Evolutionary conservation across 768 basidiomycete genomes (phyloP).

Genomic region (Hydnum rufescens): DNA sequence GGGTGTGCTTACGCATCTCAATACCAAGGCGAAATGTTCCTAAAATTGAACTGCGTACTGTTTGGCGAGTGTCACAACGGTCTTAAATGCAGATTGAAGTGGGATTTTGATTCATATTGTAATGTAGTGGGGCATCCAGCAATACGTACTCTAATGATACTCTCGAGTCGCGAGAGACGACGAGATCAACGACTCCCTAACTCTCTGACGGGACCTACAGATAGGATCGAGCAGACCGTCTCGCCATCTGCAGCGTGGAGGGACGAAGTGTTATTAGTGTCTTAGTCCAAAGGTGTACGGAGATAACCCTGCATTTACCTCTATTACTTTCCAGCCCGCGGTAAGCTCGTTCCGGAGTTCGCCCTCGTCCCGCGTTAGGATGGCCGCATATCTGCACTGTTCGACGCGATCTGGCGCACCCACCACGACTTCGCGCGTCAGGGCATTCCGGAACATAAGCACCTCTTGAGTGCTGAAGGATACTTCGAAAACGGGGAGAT

Average conservation of each 20-base stretch:
- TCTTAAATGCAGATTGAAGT: no score
- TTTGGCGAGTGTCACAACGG: no score
- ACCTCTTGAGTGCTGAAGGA: slow-evolving; percentile 90
- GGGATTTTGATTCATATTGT: no score
- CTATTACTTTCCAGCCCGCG: slow-evolving; percentile 94
- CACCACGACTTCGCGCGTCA: slow-evolving; percentile 67
- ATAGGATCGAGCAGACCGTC: slow-evolving; percentile 31
- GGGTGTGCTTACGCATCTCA: no score
- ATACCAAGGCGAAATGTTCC: no score
- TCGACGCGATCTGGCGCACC: slow-evolving; percentile 84
- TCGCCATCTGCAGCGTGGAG: slow-evolving; percentile 25
- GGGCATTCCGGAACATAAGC: slow-evolving; percentile 73
- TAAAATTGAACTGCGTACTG: no score
- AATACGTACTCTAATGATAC: no score
- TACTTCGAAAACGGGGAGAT: slow-evolving; percentile 74
- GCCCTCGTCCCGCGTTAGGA: slow-evolving; percentile 69
- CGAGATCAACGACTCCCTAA: no score
- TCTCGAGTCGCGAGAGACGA: no score
- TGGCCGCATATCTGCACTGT: slow-evolving; percentile 83
- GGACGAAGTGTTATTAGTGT: background rate
- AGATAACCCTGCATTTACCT: slow-evolving; percentile 36
- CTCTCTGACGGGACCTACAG: no score
- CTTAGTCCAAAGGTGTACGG: background rate
- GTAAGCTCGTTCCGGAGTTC: slow-evolving; percentile 85
- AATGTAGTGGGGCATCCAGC: no score